Conservation (phyloP, 345 rosid species). For the Dipteronia dyeriana region DNA sequence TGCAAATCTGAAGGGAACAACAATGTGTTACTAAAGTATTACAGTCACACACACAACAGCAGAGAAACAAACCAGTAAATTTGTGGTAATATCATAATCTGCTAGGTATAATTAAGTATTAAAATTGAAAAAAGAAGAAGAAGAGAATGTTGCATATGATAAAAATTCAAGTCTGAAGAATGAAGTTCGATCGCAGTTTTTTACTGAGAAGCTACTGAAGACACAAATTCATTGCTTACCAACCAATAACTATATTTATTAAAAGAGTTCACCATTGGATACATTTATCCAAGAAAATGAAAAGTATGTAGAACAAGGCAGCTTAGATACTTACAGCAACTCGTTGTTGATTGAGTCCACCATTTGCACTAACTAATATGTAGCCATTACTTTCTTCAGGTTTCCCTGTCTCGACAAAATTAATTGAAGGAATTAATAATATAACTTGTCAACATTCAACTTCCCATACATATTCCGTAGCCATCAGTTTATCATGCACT, state of each 20-base stretch:
- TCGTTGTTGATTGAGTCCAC: constrained; percentile 94
- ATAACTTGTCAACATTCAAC: constrained; percentile 1
- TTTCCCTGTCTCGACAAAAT: constrained; percentile 41
- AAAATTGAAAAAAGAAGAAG: not conserved
- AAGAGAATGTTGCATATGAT: not conserved
- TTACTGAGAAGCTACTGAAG: not conserved
- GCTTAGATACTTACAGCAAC: constrained; percentile 72
- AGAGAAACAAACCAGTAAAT: not conserved
- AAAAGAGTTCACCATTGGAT: not conserved
- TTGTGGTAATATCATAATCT: not conserved
- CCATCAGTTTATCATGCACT: not conserved
- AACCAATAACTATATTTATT: not conserved
- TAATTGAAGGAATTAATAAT: constrained; percentile 13
- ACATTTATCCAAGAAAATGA: not conserved
- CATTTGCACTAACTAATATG: constrained; percentile 82
- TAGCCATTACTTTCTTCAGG: constrained; percentile 58
- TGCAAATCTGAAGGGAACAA: constrained; percentile 63
- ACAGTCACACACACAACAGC: not conserved
- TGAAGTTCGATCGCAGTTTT: not conserved
- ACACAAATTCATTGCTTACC: not conserved
- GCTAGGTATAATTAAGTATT: not conserved
- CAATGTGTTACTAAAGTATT: constrained; percentile 7
- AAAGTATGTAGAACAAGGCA: constrained; percentile 1
- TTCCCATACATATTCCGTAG: not conserved
- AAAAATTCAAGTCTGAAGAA: not conserved